Percentiles rank a stretch among this genome's conserved stretches.
Evolutionary conservation across 2,329 filamentous ascomycete genomes (phyloP).

Genomic region (Fusarium clavum): DNA sequence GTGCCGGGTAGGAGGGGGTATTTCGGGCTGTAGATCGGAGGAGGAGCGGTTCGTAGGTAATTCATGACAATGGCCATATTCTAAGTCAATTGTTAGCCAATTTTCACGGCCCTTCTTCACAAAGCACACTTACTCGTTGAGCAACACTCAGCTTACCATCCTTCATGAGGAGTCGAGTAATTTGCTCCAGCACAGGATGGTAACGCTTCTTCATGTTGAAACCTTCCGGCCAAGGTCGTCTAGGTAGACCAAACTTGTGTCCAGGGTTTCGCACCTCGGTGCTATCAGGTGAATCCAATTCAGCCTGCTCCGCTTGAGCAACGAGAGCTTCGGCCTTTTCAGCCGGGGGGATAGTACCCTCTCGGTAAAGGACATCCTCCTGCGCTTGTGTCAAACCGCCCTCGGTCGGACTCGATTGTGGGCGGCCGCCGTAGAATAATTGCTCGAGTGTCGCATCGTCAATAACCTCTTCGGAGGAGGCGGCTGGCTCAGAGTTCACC

Average conservation of each 20-base stretch:
- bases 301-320: constrained; percentile 39
- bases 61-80: constrained; percentile 88
- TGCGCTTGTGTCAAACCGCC: constrained; percentile 57
- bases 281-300: constrained; percentile 30
- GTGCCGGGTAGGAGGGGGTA: constrained; percentile 77
- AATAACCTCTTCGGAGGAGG: constrained; percentile 39
- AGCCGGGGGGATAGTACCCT: constrained; percentile 55
- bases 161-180: constrained; percentile 91
- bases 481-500: constrained; percentile 16
- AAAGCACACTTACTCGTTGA: constrained; percentile 75
- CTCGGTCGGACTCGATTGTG: constrained; percentile 45
- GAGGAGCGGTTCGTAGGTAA: constrained; percentile 83
- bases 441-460: constrained; percentile 54
- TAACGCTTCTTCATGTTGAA: constrained; percentile 83
- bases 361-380: constrained; percentile 57
- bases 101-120: neutral
- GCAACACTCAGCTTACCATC: constrained; percentile 91
- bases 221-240: constrained; percentile 70
- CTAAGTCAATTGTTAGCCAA: constrained; percentile 57
- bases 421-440: constrained; percentile 53
- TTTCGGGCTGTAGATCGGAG: constrained; percentile 78
- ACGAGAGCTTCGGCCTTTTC: constrained; percentile 49
- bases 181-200: constrained; percentile 84
- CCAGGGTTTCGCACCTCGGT: constrained; percentile 58
- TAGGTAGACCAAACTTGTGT: constrained; percentile 83